These are phyloP conservation scores for Leucogyrophana mollusca DNA, from an alignment of 768 basidiomycete genomes.

Conservation along the genomic window DNA sequence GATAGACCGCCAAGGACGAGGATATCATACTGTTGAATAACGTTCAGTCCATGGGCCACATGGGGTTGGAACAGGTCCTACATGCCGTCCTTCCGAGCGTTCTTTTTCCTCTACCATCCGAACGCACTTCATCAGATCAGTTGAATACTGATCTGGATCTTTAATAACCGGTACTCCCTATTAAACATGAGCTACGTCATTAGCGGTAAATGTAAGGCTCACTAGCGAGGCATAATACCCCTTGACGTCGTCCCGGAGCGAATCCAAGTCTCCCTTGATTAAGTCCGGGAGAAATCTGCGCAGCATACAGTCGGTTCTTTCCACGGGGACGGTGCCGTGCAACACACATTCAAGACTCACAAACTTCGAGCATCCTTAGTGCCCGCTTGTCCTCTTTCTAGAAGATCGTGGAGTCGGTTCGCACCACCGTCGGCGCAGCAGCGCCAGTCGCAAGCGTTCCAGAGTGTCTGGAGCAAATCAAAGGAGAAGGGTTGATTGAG, in stretches of 20 bases:
- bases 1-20: conserved; percentile 86
- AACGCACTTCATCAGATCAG: conserved; percentile 95
- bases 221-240: conserved; percentile 65
- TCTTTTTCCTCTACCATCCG: conserved; percentile 60
- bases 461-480: conserved; percentile 61
- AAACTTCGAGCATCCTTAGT: conserved; percentile 9
- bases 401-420: conserved; percentile 72
- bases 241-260: conserved; percentile 72
- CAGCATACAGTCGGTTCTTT: conserved; percentile 1
- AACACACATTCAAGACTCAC: conserved; percentile 12
- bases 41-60: background rate
- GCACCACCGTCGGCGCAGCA: conserved; percentile 89
- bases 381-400: conserved; percentile 11
- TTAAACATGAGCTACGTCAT: background rate
- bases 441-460: conserved; percentile 47
- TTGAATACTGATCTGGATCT: conserved; percentile 79
- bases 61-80: conserved; percentile 17
- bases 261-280: conserved; percentile 95
- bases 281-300: conserved; percentile 75
- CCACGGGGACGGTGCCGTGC: background rate
- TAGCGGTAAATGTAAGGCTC: conserved; percentile 3
- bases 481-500: conserved; percentile 85
- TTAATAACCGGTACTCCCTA: conserved; percentile 68
- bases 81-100: conserved; percentile 34
- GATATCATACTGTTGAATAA: conserved; percentile 52